Evolutionary conservation across 2,329 filamentous ascomycete species (phyloP).

Genomic region (Apiospora aurea): DNA sequence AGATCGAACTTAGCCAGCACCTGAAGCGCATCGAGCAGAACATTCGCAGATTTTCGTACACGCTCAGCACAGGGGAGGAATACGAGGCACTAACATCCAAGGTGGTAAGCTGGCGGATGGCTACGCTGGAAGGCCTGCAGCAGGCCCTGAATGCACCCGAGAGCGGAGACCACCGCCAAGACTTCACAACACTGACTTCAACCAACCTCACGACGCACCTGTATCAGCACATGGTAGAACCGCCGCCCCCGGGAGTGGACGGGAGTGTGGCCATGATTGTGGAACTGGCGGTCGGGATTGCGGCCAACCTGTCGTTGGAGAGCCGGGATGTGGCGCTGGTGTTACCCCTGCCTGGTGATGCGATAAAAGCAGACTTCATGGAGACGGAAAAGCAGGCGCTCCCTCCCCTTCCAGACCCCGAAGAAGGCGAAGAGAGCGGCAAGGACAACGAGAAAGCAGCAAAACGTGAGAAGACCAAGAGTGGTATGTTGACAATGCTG

Average conservation of each 20-base stretch:
- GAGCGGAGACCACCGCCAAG: conserved; percentile 69
- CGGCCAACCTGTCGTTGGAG: conserved; percentile 86
- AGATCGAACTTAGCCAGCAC: conserved; percentile 75
- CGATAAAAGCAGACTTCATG: conserved; percentile 78
- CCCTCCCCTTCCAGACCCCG: conserved; percentile 60
- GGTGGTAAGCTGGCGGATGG: conserved; percentile 90
- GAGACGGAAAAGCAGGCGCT: conserved; percentile 80
- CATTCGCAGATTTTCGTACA: conserved; percentile 79
- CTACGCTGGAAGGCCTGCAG: conserved; percentile 89
- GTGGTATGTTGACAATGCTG: conserved; percentile 53
- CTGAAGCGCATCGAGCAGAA: conserved; percentile 89
- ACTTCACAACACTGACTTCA: conserved; percentile 75
- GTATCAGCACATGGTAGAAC: conserved; percentile 76
- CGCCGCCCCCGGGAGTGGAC: conserved; percentile 81
- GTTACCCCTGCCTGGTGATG: conserved; percentile 81
- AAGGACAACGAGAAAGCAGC: conserved; percentile 50
- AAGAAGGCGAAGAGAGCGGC: conserved; percentile 45
- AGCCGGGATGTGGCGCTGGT: conserved; percentile 88
- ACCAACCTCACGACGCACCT: conserved; percentile 72
- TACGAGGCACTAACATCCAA: conserved; percentile 87
- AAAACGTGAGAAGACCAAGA: conserved; percentile 53
- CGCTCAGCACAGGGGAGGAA: conserved; percentile 81
- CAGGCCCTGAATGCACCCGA: conserved; percentile 71
- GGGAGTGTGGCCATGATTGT: conserved; percentile 92
- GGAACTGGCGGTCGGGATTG: conserved; percentile 86